Percentiles rank a stretch among this genome's conserved stretches.
Conservation (phyloP, 1,139 yeast species). For the Geotrichum histeridarum region DNA sequence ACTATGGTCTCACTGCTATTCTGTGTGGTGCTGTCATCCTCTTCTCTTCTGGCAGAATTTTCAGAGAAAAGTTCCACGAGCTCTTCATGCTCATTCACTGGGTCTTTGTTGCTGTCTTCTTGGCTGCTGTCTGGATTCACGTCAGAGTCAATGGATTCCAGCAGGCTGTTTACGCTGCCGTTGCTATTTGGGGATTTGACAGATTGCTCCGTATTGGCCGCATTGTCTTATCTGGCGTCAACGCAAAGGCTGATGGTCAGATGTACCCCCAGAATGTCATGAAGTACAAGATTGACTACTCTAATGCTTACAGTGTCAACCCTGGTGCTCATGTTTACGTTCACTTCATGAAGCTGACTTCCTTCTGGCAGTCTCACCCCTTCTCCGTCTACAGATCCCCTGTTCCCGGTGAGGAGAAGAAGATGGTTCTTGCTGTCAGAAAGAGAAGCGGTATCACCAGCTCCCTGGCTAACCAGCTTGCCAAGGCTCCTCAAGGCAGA, state of each 20-base stretch:
- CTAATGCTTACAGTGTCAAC: slow-evolving; percentile 34
- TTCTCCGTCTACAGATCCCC: slow-evolving; percentile 41
- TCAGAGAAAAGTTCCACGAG: slow-evolving; percentile 61
- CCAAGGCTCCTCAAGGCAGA: not conserved
- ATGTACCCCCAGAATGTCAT: slow-evolving; percentile 39
- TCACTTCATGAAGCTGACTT: slow-evolving; percentile 41
- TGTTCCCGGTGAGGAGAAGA: slow-evolving; percentile 22
- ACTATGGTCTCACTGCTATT: slow-evolving; percentile 53
- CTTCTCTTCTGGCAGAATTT: slow-evolving; percentile 44
- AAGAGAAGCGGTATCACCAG: slow-evolving; percentile 34
- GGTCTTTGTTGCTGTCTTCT: slow-evolving; percentile 50
- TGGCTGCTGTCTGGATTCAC: slow-evolving; percentile 61
- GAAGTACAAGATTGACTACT: slow-evolving; percentile 34
- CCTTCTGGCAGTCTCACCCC: slow-evolving; percentile 57
- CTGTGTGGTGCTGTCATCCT: slow-evolving; percentile 42
- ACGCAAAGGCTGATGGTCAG: slow-evolving; percentile 29
- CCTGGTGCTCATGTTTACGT: slow-evolving; percentile 41
- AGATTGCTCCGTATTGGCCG: slow-evolving; percentile 50
- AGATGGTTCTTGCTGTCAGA: slow-evolving; percentile 35
- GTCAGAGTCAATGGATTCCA: slow-evolving; percentile 44
- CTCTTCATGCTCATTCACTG: slow-evolving; percentile 57
- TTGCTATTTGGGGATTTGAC: slow-evolving; percentile 62
- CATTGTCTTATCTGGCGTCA: slow-evolving; percentile 15
- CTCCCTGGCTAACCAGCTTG: slow-evolving; percentile 33
- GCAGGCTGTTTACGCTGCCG: slow-evolving; percentile 48